Percentiles rank a stretch among this genome's conserved stretches.
Conservation (phyloP, 805 yeast species). For the Saccharomycopsis sp. region DNA sequence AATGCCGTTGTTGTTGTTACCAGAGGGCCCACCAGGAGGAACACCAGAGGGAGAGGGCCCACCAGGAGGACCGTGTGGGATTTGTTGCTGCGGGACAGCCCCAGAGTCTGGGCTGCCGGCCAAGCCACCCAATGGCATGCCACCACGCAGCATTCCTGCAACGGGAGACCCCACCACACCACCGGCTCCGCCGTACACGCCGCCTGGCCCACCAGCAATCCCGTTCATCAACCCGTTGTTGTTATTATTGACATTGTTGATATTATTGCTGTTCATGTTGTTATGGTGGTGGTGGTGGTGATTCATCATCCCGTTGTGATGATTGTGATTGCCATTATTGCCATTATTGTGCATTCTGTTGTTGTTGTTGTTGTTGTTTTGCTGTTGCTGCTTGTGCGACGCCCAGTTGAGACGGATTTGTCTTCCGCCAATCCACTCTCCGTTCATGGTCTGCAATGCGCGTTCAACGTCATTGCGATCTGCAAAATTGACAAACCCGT, state of each 20-base stretch:
- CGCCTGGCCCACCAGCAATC: slow-evolving; percentile 21
- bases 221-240: slow-evolving; percentile 24
- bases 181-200: neutral
- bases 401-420: slow-evolving; percentile 87
- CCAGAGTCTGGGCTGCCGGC: too few species aligned
- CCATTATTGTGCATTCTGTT: slow-evolving; percentile 23
- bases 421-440: slow-evolving; percentile 62
- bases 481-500: slow-evolving; percentile 77
- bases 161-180: neutral
- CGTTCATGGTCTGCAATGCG: slow-evolving; percentile 69
- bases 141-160: too few species aligned
- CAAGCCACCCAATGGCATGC: too few species aligned
- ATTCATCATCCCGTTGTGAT: slow-evolving; percentile 1
- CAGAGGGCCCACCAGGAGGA: too few species aligned
- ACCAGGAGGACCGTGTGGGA: too few species aligned
- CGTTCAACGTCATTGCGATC: slow-evolving; percentile 60
- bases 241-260: slow-evolving; percentile 9
- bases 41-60: neutral
- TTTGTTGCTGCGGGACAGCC: too few species aligned
- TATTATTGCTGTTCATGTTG: slow-evolving; percentile 1
- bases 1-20: slow-evolving; percentile 13
- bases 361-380: slow-evolving; percentile 22
- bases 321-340: slow-evolving; percentile 19
- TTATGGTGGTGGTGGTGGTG: slow-evolving; percentile 5
- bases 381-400: slow-evolving; percentile 48